phyloP scores from a whole-genome alignment of 176 grass and related monocot genomes.

The Oryza punctata region DNA sequence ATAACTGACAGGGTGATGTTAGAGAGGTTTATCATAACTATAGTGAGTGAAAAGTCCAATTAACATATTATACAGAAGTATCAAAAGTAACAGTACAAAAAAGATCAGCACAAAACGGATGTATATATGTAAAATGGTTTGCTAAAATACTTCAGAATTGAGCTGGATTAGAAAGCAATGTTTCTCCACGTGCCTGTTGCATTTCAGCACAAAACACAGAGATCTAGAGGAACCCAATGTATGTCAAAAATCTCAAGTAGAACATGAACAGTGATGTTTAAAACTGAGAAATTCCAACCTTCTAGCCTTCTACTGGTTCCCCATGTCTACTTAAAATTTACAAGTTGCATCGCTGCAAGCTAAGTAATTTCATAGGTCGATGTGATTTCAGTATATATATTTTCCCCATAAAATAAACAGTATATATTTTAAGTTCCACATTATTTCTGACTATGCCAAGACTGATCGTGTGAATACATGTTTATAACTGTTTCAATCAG shows the following conservation, averaged over 20 bases:
- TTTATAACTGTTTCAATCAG: neutral
- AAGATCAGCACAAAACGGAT: neutral
- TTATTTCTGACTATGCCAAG: neutral
- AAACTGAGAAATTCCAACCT: neutral
- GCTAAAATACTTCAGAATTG: neutral
- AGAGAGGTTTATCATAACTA: conserved; percentile 29
- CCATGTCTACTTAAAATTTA: neutral
- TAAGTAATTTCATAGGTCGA: neutral
- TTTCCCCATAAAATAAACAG: too few species aligned
- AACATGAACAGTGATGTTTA: neutral
- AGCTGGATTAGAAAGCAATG: too few species aligned
- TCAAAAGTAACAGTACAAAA: neutral
- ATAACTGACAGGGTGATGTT: conserved; percentile 62
- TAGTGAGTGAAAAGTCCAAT: neutral
- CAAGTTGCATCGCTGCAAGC: neutral
- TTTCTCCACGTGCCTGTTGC: too few species aligned
- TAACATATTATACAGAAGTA: neutral
- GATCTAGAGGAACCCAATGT: neutral
- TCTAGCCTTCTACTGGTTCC: conserved; percentile 6
- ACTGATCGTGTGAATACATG: neutral
- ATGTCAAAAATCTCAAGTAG: neutral
- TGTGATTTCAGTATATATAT: neutral
- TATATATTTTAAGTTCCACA: too few species aligned
- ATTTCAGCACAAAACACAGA: neutral
- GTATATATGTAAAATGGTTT: neutral